Base-by-base conservation (phyloP, 352 stramenopile genomes). In the Phytophthora foliorum region DNA sequence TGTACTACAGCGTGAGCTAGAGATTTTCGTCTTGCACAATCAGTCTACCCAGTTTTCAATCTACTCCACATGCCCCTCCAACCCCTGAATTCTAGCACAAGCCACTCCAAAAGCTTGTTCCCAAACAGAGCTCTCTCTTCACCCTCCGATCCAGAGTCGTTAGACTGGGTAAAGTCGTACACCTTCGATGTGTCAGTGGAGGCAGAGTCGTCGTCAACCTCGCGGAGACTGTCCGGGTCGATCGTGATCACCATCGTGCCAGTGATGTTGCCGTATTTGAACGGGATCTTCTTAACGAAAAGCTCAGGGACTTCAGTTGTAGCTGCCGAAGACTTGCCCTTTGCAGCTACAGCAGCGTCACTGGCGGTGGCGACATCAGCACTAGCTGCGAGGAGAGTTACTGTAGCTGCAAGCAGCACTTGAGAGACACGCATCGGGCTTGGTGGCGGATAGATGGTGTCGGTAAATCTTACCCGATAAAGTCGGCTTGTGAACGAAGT, bases 191-290 rank as follows among this genome's bases (percentile, higher is more conserved):
- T 1, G 34, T 41, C 27, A 1, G 16, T 7, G 22, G 49, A 39
- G 8, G 24, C 49, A 9, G 25, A 22, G 7, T 29, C 27, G 17
- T 24, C 16, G 21, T 19, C n/a, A 1, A 29, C 25, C 17, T 56
- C 29, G 16, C 17, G 24, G 6, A 56, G n/a, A 56, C 27, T 56
- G 27, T 41, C 29, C n/a, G 49, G 29, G 49, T 56, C 49, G 49
- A 56, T 56, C 25, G 49, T 27, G 49, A 56, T 56, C 16, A 41
- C n/a, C 48, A 55, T 56, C 4, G n/a, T 29, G 7, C 49, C 49
- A 9, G 49, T 56, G 17, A 42, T 6, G n/a, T 44, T 56, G 7
- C 49, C 29, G 11, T 29, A 56, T 29, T 56, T 56, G 49, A 56
- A 42, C 16, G 49, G 29, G 16, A 56, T 34, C 11, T 56, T 41